These are phyloP conservation scores for Solanum chacoense DNA, from an alignment of 305 asterid genomes.

Conservation along the genomic window DNA sequence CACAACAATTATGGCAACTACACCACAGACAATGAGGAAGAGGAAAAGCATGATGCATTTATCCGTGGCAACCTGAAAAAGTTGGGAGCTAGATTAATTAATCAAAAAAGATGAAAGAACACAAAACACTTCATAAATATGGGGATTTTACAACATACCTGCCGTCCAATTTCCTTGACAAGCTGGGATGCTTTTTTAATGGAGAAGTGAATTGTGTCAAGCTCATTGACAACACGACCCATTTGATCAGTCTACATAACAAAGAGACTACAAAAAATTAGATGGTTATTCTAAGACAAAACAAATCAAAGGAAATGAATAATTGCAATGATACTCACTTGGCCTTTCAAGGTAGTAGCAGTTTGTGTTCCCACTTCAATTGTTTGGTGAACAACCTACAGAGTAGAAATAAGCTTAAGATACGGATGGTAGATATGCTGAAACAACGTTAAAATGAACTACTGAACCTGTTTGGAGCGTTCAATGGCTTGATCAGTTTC, in stretches of 20 bases:
- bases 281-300: background rate
- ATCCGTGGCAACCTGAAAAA: slow-evolving; percentile 94
- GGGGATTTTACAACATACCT: slow-evolving; percentile 36
- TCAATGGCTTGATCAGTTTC: slow-evolving; percentile 99
- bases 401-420: slow-evolving; percentile 4
- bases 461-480: slow-evolving; percentile 88
- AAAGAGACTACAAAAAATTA: background rate
- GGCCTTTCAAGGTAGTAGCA: slow-evolving; percentile 89
- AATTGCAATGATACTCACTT: slow-evolving; percentile 40
- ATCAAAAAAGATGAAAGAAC: background rate
- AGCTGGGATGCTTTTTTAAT: slow-evolving; percentile 93
- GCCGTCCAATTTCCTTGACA: slow-evolving; percentile 97
- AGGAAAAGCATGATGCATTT: slow-evolving; percentile 98
- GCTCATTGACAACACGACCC: slow-evolving; percentile 95
- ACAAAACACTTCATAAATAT: background rate
- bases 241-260: slow-evolving; percentile 85
- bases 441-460: slow-evolving; percentile 5
- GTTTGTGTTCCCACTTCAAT: slow-evolving; percentile 94
- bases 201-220: slow-evolving; percentile 94
- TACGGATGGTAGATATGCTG: background rate
- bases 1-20: slow-evolving; percentile 81
- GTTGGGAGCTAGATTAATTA: background rate
- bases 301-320: background rate
- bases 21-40: slow-evolving; percentile 88
- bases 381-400: slow-evolving; percentile 96